phyloP scores from a whole-genome alignment of 2,329 filamentous ascomycete species.

The Dryadomyces sulphureus region DNA sequence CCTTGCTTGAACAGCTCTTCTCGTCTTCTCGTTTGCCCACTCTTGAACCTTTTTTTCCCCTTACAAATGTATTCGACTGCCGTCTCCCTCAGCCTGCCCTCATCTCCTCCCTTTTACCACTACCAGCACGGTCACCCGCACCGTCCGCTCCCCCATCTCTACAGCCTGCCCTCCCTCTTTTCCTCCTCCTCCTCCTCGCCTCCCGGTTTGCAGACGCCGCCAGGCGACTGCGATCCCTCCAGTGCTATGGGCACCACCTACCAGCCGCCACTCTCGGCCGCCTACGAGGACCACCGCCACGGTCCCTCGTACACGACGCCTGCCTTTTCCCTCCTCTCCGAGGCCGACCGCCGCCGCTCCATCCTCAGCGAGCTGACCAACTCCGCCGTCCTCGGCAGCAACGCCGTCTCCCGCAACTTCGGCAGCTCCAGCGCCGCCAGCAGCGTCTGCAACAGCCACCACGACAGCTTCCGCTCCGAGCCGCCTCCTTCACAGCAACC shows the following conservation, averaged over 20 bases:
- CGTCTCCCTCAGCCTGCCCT: conserved; percentile 9
- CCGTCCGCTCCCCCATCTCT: background rate
- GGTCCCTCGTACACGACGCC: conserved; percentile 1
- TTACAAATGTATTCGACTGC: conserved; percentile 15
- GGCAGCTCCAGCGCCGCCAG: background rate
- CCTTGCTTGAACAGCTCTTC: too few species aligned
- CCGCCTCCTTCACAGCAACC: too few species aligned
- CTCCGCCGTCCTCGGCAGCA: background rate
- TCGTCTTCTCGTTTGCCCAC: background rate
- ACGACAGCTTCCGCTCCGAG: conserved; percentile 11
- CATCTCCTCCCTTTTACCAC: conserved; percentile 1
- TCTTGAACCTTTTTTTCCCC: background rate
- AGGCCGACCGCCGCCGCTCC: conserved; percentile 11
- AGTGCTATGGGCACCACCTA: conserved; percentile 19
- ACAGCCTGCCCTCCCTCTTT: background rate
- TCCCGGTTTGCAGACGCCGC: conserved; percentile 17
- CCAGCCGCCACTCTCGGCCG: conserved; percentile 16
- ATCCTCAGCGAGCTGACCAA: conserved; percentile 9
- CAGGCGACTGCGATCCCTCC: conserved; percentile 11
- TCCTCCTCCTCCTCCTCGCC: conserved; percentile 9
- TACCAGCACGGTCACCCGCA: background rate
- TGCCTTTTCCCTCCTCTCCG: conserved; percentile 5
- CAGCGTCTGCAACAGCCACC: background rate
- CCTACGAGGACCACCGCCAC: conserved; percentile 14
- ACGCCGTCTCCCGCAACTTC: background rate